A percentile compares a stretch with the other conserved stretches of the same genome.
Evolutionary conservation across 1,284 basidiomycete species (phyloP).

Genomic region (Salmacisia buchloeana): DNA sequence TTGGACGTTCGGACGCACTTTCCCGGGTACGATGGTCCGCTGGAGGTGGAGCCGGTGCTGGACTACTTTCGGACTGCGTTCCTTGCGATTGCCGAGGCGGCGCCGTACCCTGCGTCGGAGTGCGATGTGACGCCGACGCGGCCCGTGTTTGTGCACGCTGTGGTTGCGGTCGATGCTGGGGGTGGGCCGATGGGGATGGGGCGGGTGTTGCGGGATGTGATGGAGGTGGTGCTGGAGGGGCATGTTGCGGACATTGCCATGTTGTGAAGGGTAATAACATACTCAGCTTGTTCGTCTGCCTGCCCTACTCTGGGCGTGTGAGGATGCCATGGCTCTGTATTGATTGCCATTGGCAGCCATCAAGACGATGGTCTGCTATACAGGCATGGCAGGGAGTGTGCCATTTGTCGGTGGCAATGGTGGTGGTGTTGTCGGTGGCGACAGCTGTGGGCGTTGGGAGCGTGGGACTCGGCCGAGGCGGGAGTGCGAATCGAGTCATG

Average conservation of each 20-base stretch:
- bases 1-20: slow-evolving; percentile 15
- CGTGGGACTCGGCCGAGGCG: no score
- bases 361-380: no score
- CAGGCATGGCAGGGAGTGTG: no score
- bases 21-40: slow-evolving; percentile 23
- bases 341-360: no score
- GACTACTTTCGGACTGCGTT: slow-evolving; percentile 27
- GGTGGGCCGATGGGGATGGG: neutral
- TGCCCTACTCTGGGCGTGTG: no score
- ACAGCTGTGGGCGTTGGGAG: no score
- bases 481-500: no score
- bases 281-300: no score
- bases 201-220: neutral
- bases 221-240: neutral
- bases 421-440: no score
- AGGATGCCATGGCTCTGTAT: no score
- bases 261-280: no score
- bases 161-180: neutral
- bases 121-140: neutral
- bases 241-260: neutral
- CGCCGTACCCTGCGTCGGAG: neutral
- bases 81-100: neutral
- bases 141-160: neutral
- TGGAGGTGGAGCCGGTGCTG: slow-evolving; percentile 32
- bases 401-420: no score